Percentiles rank a stretch among this genome's conserved stretches.
phyloP scores from a whole-genome alignment of 2,329 filamentous ascomycete species.

The Penicillium janthinellum region DNA sequence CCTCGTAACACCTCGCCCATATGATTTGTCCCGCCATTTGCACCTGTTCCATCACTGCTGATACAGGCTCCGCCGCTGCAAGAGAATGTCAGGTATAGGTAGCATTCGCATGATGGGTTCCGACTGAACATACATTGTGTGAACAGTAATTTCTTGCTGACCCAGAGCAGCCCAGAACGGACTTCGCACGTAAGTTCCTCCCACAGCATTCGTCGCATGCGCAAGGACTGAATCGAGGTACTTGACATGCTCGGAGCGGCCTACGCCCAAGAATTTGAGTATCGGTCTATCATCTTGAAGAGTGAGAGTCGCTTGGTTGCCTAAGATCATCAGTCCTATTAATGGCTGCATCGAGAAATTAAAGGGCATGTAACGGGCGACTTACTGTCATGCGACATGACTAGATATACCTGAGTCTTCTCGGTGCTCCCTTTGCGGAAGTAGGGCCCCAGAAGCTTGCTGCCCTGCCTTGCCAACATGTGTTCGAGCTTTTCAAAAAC shows the following conservation, averaged over 20 bases:
- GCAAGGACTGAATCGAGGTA: slow-evolving; percentile 14
- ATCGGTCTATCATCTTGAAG: slow-evolving; percentile 1
- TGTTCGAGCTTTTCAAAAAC: not conserved
- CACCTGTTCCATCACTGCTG: slow-evolving; percentile 59
- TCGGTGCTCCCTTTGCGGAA: slow-evolving; percentile 58
- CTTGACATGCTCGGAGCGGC: slow-evolving; percentile 18
- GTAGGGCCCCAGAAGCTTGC: slow-evolving; percentile 62
- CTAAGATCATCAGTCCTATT: not conserved
- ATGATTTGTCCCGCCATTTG: slow-evolving; percentile 63
- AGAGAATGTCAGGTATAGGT: not conserved
- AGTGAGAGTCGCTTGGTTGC: slow-evolving; percentile 2
- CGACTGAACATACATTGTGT: not conserved
- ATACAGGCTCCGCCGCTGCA: slow-evolving; percentile 59
- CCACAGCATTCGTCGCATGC: not conserved
- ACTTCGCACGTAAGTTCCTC: slow-evolving; percentile 8
- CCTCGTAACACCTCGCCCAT: slow-evolving; percentile 62
- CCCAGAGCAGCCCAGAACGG: slow-evolving; percentile 2
- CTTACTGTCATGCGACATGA: slow-evolving; percentile 65
- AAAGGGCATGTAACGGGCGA: not conserved
- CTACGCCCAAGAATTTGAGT: slow-evolving; percentile 3
- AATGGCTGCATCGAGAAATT: slow-evolving; percentile 3
- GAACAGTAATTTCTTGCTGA: slow-evolving; percentile 33
- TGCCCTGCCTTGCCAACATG: slow-evolving; percentile 38
- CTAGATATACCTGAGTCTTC: slow-evolving; percentile 64
- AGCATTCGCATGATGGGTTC: slow-evolving; percentile 1